Base-by-base conservation (phyloP, 1,284 basidiomycete species). In the Microbotryomycetes sp. region DNA sequence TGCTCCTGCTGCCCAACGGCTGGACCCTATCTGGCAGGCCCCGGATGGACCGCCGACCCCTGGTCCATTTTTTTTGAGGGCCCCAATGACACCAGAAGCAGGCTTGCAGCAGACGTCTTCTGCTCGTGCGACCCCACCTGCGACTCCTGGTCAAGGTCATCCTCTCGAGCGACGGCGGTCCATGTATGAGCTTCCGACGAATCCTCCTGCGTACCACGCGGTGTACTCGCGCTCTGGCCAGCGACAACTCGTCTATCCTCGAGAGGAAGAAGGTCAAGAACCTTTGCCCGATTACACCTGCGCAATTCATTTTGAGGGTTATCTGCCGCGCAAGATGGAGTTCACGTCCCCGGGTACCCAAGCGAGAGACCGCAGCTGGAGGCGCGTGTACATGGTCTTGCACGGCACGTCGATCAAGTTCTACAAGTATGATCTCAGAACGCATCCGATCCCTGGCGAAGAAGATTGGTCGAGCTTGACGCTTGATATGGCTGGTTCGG, bases 281-380 rank as follows among this genome's bases (percentile, higher is more conserved):
- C 76, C 75, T 47, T 80, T 99, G 3, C 94, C 96, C 0, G 48
- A 71, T 2, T 99, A 99, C 76, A 82, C 80, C 67, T 97, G 96
- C 76, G 76, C 78, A n/a, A 84, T 97, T 16, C 87, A 91, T 74
- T 84, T 98, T 68, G 82, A 85, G 54, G 90, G 88, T 2, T 82
- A 87, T 63, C 82, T 99, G 78, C 87, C 88, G 4, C 84, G 90
- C 55, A 99, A 99, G 81, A 85, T 94, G 86, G 94, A 99, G 79
- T 97, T 98, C 74, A 79, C 77, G 1, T 78, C 82, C 16, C 90
- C 92, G 0, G 90, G 91, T 9, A 79, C 91, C 3, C 90, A 94
- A 74, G 86, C 92, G 18, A 84, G 81, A 72, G 91, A 97, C 73
- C 81, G 96, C 41, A 89, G 89, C 72, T 99, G 94, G 94, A 84